These are phyloP conservation scores for Thyridium curvatum DNA, from an alignment of 2,329 filamentous ascomycete species.

Conservation along the genomic window DNA sequence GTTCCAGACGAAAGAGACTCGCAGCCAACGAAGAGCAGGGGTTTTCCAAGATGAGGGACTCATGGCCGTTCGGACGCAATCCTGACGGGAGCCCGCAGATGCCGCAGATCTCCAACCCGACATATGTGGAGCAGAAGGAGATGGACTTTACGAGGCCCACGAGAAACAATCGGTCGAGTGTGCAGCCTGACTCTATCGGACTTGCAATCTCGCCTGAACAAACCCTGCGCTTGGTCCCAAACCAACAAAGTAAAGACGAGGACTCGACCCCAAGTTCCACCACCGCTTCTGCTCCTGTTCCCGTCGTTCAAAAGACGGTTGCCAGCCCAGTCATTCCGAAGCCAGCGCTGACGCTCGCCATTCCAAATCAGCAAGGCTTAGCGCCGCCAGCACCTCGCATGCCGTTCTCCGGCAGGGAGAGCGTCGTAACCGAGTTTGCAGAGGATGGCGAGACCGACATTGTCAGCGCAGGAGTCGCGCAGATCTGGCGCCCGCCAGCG, in stretches of 20 bases:
- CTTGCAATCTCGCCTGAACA: conserved; percentile 33
- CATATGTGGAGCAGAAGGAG: conserved; percentile 19
- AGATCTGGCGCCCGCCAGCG: conserved; percentile 45
- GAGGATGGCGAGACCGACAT: conserved; percentile 36
- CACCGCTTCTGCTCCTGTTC: not conserved
- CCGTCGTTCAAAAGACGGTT: conserved; percentile 8
- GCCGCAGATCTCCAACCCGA: conserved; percentile 35
- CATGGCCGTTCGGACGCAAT: conserved; percentile 20
- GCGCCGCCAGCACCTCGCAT: conserved; percentile 4
- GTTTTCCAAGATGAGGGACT: conserved; percentile 29
- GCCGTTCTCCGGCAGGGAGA: conserved; percentile 21
- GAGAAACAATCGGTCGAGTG: conserved; percentile 17
- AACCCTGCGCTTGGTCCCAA: too few relatives aligned
- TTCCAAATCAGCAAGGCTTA: conserved; percentile 15
- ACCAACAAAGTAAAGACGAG: too few relatives aligned
- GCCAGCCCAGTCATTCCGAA: conserved; percentile 20
- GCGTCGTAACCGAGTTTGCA: conserved; percentile 46
- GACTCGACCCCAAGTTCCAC: conserved; percentile 1
- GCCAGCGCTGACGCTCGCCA: conserved; percentile 35
- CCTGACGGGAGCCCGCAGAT: conserved; percentile 14
- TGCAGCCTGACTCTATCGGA: conserved; percentile 32
- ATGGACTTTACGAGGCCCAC: conserved; percentile 13
- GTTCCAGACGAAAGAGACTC: conserved; percentile 28
- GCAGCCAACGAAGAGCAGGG: conserved; percentile 25
- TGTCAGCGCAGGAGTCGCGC: conserved; percentile 24